Conservation (phyloP, 305 asterid species). For the Solanum aculeatissimum region DNA sequence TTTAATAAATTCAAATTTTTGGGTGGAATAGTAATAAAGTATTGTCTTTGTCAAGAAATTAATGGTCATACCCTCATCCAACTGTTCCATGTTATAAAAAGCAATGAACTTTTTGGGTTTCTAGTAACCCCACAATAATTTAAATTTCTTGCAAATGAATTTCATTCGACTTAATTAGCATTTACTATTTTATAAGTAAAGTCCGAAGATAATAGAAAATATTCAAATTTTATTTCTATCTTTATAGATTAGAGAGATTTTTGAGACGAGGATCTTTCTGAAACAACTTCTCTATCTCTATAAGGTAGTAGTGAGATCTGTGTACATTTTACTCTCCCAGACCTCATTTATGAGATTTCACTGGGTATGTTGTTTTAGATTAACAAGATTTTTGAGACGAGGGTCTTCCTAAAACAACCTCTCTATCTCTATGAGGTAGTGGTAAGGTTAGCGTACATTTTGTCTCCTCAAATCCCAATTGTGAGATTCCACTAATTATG, state of each 20-base stretch:
- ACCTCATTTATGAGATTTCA: accelerated
- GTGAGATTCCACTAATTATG: no score
- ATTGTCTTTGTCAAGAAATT: neutral
- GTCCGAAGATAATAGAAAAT: accelerated
- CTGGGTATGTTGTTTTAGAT: no score
- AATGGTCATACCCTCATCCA: neutral
- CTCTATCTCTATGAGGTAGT: no score
- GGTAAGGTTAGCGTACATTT: no score
- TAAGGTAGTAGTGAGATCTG: no score
- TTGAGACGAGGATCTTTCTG: no score
- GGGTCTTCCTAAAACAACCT: no score
- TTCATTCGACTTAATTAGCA: neutral
- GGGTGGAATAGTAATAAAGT: neutral
- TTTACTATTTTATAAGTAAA: neutral
- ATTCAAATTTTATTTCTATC: neutral
- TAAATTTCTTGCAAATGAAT: neutral
- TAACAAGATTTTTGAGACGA: no score
- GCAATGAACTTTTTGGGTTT: neutral
- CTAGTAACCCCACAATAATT: neutral
- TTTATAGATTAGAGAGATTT: no score
- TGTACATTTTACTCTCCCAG: accelerated
- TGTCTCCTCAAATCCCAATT: no score
- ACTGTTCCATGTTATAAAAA: neutral
- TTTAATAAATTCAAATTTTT: neutral
- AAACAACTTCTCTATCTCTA: no score